phyloP scores from a whole-genome alignment of 257 asterid genomes.

The Solanum ossicruentum region DNA sequence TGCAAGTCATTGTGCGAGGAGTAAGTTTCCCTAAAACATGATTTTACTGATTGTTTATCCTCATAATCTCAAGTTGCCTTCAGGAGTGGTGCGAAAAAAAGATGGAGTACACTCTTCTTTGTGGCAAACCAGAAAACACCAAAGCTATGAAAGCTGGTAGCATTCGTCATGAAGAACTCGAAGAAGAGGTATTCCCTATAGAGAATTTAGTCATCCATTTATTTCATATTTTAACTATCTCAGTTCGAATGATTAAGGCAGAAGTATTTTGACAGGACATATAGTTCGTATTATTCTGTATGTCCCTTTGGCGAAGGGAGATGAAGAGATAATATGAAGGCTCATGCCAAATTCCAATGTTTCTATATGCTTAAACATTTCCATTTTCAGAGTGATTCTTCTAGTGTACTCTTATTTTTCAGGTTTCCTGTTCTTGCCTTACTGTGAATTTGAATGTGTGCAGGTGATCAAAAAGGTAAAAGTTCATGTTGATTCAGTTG shows the following conservation, averaged over 20 bases:
- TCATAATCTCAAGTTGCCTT: background rate
- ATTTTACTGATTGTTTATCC: background rate
- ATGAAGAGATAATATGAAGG: background rate
- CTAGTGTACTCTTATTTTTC: background rate
- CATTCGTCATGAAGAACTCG: constrained; percentile 72
- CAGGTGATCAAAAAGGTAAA: constrained; percentile 62
- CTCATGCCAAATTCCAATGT: background rate
- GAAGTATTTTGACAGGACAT: background rate
- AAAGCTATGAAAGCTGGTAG: constrained; percentile 83
- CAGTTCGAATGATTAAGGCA: background rate
- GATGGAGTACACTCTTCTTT: constrained; percentile 43
- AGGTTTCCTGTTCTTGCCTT: background rate
- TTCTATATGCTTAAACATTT: background rate
- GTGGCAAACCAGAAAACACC: constrained; percentile 42
- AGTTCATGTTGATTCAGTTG: constrained; percentile 36
- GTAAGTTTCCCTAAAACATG: background rate
- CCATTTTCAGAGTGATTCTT: background rate
- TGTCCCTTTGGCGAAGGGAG: background rate
- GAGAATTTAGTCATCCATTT: background rate
- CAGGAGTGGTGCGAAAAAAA: constrained; percentile 99
- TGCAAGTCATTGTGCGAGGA: background rate
- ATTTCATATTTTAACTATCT: background rate
- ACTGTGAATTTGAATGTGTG: constrained; percentile 6
- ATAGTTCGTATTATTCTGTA: background rate
- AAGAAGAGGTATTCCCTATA: constrained; percentile 53